Evolutionary conservation across 176 grass and related monocot species (phyloP).

Genomic region (Paspalum vaginatum): DNA sequence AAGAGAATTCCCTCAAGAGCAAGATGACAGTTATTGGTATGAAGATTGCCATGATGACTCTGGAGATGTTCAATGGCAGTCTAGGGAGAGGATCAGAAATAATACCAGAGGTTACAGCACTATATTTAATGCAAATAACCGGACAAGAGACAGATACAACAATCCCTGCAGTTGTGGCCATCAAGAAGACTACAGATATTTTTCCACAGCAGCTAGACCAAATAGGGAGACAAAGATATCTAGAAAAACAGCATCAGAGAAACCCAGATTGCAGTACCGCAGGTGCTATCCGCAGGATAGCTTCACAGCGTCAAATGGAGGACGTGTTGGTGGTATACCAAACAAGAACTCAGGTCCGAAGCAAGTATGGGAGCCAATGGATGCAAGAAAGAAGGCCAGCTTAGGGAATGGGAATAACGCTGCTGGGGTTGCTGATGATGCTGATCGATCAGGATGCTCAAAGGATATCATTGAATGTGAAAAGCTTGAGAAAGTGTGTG

Average conservation of each 20-base stretch:
- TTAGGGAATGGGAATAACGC: conserved; percentile 36
- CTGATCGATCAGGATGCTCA: conserved; percentile 28
- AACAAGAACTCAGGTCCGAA: conserved; percentile 63
- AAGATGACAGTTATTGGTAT: conserved; percentile 46
- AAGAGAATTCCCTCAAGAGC: conserved; percentile 48
- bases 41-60: conserved; percentile 36
- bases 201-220: conserved; percentile 31
- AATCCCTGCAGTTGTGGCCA: conserved; percentile 65
- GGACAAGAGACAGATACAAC: conserved; percentile 56
- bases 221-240: conserved; percentile 52
- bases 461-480: conserved; percentile 16
- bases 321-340: conserved; percentile 42
- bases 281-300: conserved; percentile 59
- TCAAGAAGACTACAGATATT: conserved; percentile 58
- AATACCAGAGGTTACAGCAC: conserved; percentile 49
- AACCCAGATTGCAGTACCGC: conserved; percentile 63
- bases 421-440: conserved; percentile 12
- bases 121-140: conserved; percentile 39
- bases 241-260: conserved; percentile 50
- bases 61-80: conserved; percentile 43
- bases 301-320: conserved; percentile 52
- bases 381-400: conserved; percentile 59
- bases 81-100: conserved; percentile 54
- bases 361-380: conserved; percentile 90
- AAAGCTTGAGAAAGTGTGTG: conserved; percentile 13